Conservation (phyloP, 805 yeast genomes). For the Kluyveromyces nonfermentans region DNA sequence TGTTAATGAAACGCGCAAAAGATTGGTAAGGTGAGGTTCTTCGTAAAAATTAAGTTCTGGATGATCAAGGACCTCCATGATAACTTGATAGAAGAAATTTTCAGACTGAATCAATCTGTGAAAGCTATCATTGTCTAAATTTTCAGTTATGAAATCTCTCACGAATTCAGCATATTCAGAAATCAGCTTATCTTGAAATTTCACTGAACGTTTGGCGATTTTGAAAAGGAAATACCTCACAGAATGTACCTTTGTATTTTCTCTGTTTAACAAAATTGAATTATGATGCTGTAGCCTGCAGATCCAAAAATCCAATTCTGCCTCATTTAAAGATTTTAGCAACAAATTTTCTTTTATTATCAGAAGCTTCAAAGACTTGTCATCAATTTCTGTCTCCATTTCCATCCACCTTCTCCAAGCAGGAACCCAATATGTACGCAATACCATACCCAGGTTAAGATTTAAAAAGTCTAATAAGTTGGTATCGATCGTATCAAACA, state of each 20-base stretch:
- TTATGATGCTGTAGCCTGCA: constrained; percentile 6
- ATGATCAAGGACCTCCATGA: constrained; percentile 29
- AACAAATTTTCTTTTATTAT: constrained; percentile 3
- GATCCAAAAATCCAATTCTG: constrained; percentile 17
- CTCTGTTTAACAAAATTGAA: constrained; percentile 1
- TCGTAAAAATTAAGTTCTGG: constrained; percentile 21
- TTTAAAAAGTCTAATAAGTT: constrained; percentile 7
- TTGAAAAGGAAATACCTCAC: constrained; percentile 9
- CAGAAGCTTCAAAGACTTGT: background rate
- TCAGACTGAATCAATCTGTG: background rate
- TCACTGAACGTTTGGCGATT: constrained; percentile 11
- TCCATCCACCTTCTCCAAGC: constrained; percentile 10
- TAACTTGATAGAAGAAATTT: constrained; percentile 13
- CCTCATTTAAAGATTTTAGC: constrained; percentile 7
- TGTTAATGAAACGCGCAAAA: constrained; percentile 15
- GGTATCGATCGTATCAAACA: constrained; percentile 9
- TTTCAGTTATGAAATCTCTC: background rate
- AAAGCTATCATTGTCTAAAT: constrained; percentile 4
- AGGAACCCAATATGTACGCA: constrained; percentile 18
- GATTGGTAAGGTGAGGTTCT: constrained; percentile 14
- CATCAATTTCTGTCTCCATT: background rate
- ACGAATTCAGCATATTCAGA: constrained; percentile 4
- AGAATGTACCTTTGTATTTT: constrained; percentile 2
- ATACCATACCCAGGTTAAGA: constrained; percentile 7
- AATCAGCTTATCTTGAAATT: constrained; percentile 9